Conservation (phyloP, 495 filamentous ascomycete species). For the Astrocystis sublimbata region DNA sequence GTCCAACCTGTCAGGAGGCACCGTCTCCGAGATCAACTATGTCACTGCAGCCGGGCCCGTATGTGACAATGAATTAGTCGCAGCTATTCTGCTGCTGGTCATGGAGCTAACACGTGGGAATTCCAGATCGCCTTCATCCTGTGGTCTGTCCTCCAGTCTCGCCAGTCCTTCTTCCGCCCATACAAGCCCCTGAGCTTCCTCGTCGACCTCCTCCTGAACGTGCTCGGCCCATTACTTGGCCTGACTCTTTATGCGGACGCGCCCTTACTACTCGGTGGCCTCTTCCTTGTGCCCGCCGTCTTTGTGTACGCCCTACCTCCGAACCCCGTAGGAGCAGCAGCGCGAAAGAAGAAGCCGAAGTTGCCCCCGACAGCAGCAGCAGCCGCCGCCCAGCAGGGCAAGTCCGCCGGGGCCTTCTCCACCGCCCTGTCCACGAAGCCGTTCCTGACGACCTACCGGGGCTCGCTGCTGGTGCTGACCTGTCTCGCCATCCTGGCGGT, state of each 20-base stretch:
- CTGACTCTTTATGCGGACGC: constrained; percentile 80
- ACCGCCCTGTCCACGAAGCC: constrained; percentile 75
- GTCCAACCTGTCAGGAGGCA: constrained; percentile 84
- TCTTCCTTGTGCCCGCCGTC: constrained; percentile 70
- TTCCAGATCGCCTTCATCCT: constrained; percentile 74
- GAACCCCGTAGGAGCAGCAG: constrained; percentile 26
- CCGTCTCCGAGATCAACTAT: constrained; percentile 80
- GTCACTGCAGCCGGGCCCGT: constrained; percentile 85
- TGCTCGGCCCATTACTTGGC: constrained; percentile 76
- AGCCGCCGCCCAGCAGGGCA: constrained; percentile 41
- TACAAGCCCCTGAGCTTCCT: constrained; percentile 67
- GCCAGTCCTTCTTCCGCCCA: constrained; percentile 79
- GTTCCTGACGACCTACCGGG: constrained; percentile 88
- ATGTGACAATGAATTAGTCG: constrained; percentile 32
- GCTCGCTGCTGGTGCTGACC: constrained; percentile 89
- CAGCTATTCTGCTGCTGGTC: constrained; percentile 5
- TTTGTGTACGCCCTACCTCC: constrained; percentile 57
- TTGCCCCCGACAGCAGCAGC: too few species aligned
- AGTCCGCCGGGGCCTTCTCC: constrained; percentile 34
- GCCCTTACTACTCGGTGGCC: constrained; percentile 71
- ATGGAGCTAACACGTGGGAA: constrained; percentile 7
- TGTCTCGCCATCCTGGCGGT: constrained; percentile 95
- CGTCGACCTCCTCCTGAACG: constrained; percentile 85
- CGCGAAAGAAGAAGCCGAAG: constrained; percentile 55
- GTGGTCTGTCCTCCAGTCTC: constrained; percentile 87